Conservation (phyloP, 257 asterid genomes). For the Solanum megistacrolobum region DNA sequence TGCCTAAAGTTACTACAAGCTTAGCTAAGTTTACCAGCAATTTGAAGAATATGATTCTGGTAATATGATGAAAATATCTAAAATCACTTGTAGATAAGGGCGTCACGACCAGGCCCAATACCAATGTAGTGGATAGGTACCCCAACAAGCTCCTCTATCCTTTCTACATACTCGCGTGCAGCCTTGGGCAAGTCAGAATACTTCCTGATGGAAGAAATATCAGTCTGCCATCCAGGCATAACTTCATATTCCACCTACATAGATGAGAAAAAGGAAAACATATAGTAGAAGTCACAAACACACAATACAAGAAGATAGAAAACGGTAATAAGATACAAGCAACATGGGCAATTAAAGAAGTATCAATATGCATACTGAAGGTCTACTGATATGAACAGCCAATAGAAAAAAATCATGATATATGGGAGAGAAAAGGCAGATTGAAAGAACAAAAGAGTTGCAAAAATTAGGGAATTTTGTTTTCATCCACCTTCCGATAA, state of each 20-base stretch:
- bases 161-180: conserved; percentile 67
- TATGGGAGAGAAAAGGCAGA: not conserved
- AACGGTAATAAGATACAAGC: not conserved
- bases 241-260: conserved; percentile 78
- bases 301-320: not conserved
- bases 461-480: not conserved
- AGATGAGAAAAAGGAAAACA: not conserved
- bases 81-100: conserved; percentile 78
- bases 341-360: not conserved
- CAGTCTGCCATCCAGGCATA: conserved; percentile 80
- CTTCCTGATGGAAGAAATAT: conserved; percentile 68
- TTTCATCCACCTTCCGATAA: not conserved
- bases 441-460: not conserved
- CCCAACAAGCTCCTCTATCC: conserved; percentile 88
- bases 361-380: not conserved
- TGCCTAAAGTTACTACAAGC: not conserved
- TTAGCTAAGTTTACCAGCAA: not conserved
- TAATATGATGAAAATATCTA: not conserved
- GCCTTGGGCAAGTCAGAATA: conserved; percentile 84
- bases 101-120: conserved; percentile 92
- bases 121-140: conserved; percentile 91
- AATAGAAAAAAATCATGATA: not conserved
- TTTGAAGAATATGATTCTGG: not conserved
- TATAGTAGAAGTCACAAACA: not conserved
- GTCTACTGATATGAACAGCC: not conserved